These are phyloP conservation scores for Plasmodium ovale DNA, from an alignment of 169 alveolate species.

Conservation along the genomic window DNA sequence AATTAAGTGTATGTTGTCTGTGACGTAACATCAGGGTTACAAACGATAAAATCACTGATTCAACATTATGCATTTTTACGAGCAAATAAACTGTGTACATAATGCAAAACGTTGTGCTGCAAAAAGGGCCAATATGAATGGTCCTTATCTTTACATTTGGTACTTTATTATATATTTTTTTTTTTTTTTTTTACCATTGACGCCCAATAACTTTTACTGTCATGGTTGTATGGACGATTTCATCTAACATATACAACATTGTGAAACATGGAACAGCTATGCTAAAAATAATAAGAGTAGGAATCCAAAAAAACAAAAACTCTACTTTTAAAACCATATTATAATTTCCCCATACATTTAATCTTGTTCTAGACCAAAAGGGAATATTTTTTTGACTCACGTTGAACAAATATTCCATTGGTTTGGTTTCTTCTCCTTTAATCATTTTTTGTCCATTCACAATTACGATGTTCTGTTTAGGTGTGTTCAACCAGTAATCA, in stretches of 20 bases:
- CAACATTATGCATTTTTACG: not conserved
- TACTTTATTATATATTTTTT: not conserved
- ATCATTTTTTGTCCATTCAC: constrained; percentile 89
- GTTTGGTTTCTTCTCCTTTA: constrained; percentile 88
- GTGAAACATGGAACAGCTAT: constrained; percentile 91
- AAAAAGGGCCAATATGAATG: no score
- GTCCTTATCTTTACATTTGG: no score
- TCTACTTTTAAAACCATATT: constrained; percentile 86
- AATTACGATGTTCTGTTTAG: constrained; percentile 86
- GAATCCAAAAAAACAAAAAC: constrained; percentile 90
- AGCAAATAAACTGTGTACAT: not conserved
- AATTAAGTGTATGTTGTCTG: not conserved
- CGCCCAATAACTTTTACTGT: constrained; percentile 91
- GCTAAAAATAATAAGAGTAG: constrained; percentile 89
- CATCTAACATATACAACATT: constrained; percentile 90
- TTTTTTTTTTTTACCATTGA: constrained; percentile 84
- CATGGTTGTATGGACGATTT: constrained; percentile 90
- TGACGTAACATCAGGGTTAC: not conserved
- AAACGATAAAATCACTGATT: not conserved
- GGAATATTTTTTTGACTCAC: constrained; percentile 83
- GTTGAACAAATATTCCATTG: constrained; percentile 87
- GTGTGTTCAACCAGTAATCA: constrained; percentile 86
- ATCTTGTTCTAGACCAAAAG: constrained; percentile 81
- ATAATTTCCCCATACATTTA: constrained; percentile 87
- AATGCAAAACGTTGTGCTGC: not conserved